phyloP scores from a whole-genome alignment of 2,329 filamentous ascomycete genomes.

The Fusarium secorum region DNA sequence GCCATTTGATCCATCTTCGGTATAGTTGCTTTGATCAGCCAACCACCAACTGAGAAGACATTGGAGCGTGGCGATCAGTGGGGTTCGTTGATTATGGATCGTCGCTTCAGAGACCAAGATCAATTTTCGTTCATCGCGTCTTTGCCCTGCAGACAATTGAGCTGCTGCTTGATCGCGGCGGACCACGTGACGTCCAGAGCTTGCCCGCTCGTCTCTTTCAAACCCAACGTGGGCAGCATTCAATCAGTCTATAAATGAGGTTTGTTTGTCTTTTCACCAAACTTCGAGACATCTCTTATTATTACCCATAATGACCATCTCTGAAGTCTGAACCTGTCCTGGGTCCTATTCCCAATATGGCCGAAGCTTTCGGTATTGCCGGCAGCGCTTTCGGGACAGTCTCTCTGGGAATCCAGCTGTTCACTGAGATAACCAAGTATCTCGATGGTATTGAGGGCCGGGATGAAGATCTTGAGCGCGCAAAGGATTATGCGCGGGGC shows the following conservation, averaged over 20 bases:
- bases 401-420: background rate
- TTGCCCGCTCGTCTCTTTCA: background rate
- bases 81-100: background rate
- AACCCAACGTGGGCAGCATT: rapidly evolving
- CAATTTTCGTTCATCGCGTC: background rate
- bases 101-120: rapidly evolving
- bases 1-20: background rate
- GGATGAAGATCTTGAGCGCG: background rate
- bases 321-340: rapidly evolving
- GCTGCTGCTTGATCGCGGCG: background rate
- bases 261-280: rapidly evolving
- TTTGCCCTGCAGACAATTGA: background rate
- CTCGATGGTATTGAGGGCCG: background rate
- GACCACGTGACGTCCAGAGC: background rate
- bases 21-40: rapidly evolving
- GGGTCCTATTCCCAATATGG: rapidly evolving
- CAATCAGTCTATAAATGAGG: rapidly evolving
- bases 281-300: rapidly evolving
- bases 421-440: background rate
- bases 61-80: background rate
- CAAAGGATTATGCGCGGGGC: background rate
- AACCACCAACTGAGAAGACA: background rate
- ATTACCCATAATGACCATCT: rapidly evolving
- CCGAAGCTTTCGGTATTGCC: background rate
- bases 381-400: background rate